Evolutionary conservation across 768 basidiomycete genomes (phyloP).

Genomic region (Russula compacta): DNA sequence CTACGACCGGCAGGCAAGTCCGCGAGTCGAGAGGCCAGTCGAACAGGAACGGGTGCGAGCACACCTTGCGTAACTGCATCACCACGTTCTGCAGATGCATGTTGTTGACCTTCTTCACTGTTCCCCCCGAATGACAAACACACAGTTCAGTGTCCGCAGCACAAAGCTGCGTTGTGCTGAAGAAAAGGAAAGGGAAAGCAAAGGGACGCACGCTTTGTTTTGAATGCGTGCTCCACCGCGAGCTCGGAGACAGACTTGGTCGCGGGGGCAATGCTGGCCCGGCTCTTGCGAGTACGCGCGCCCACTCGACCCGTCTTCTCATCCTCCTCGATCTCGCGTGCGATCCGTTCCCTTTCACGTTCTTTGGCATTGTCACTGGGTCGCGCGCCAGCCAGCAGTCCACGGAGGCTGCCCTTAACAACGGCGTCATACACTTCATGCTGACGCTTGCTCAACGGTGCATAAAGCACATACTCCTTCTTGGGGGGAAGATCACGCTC

Average conservation of each 20-base stretch:
- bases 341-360: constrained; percentile 26
- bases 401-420: constrained; percentile 59
- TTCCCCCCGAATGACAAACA: not conserved
- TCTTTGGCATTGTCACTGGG: constrained; percentile 24
- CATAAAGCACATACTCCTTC: constrained; percentile 92
- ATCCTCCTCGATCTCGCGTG: constrained; percentile 39
- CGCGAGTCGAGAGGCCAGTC: constrained; percentile 66
- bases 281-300: constrained; percentile 1
- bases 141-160: not conserved
- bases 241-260: constrained; percentile 43
- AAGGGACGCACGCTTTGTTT: constrained; percentile 26
- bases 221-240: constrained; percentile 48
- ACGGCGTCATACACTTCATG: constrained; percentile 80
- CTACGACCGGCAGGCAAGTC: constrained; percentile 54
- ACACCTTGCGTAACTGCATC: constrained; percentile 97
- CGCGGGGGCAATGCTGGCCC: not conserved
- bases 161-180: not conserved
- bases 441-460: constrained; percentile 75
- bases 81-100: constrained; percentile 86
- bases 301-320: constrained; percentile 35
- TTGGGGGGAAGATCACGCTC: constrained; percentile 74
- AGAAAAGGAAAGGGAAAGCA: not conserved
- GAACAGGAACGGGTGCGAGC: constrained; percentile 88
- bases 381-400: constrained; percentile 34
- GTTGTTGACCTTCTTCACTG: constrained; percentile 82